Percentiles rank a stretch among this genome's conserved stretches.
These are phyloP conservation scores for Crithidia brevicula DNA, from an alignment of 208 protist species.

Conservation along the genomic window DNA sequence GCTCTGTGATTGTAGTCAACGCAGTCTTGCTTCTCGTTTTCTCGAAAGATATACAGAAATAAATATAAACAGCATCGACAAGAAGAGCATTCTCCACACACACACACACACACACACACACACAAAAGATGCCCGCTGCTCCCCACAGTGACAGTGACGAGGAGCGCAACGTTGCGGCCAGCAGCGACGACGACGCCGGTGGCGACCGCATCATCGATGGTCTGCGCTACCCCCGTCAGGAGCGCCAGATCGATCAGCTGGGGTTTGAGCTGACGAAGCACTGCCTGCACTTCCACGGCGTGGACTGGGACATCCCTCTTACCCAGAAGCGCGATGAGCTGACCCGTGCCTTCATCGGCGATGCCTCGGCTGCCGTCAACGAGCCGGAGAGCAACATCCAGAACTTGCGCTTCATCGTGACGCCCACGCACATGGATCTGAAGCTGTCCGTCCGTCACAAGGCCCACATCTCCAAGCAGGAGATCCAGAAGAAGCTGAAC, in stretches of 20 bases:
- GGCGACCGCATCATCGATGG: constrained; percentile 68
- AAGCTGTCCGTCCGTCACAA: constrained; percentile 69
- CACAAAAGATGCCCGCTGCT: constrained; percentile 10
- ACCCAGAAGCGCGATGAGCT: constrained; percentile 60
- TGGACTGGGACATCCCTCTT: constrained; percentile 72
- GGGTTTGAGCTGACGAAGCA: constrained; percentile 75
- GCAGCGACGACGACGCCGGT: constrained; percentile 41
- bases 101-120: not conserved
- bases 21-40: not conserved
- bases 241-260: constrained; percentile 63
- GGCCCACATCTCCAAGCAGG: constrained; percentile 36
- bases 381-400: constrained; percentile 56
- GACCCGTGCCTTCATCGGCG: constrained; percentile 51
- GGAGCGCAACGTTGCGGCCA: constrained; percentile 19
- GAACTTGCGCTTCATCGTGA: constrained; percentile 67
- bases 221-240: constrained; percentile 54
- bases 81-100: not conserved
- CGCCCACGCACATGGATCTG: constrained; percentile 41
- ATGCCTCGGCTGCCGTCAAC: constrained; percentile 48
- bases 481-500: constrained; percentile 58
- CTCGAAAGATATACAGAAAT: too few species aligned
- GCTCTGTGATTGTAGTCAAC: not conserved
- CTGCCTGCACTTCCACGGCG: constrained; percentile 64
- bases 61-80: too few species aligned
- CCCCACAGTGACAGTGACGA: constrained; percentile 14